Percentiles rank a stretch among this genome's conserved stretches.
Evolutionary conservation across 495 filamentous ascomycete genomes (phyloP).

Genomic region (Penicillium steckii): DNA sequence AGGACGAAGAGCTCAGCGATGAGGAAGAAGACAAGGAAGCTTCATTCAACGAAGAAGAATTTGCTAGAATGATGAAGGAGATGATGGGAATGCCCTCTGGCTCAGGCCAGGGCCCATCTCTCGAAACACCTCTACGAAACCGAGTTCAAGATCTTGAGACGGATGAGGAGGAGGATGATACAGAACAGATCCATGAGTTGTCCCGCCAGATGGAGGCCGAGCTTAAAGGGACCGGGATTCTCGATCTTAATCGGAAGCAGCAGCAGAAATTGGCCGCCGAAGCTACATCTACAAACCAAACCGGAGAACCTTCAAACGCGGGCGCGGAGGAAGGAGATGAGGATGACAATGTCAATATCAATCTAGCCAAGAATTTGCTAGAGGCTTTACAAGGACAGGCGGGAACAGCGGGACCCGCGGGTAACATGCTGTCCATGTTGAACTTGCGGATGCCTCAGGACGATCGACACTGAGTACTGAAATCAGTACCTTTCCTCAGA

Average conservation of each 20-base stretch:
- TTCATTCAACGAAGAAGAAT: conserved; percentile 82
- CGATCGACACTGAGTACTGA: conserved; percentile 43
- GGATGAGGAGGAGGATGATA: conserved; percentile 51
- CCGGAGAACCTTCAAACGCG: conserved; percentile 9
- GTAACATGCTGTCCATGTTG: conserved; percentile 84
- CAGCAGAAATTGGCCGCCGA: conserved; percentile 23
- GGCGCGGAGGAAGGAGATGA: conserved; percentile 23
- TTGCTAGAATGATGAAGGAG: conserved; percentile 84
- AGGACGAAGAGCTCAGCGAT: conserved; percentile 52
- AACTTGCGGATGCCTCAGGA: conserved; percentile 77
- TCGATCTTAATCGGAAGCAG: conserved; percentile 57
- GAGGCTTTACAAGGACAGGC: conserved; percentile 88
- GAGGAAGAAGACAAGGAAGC: conserved; percentile 73
- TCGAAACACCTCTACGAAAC: conserved; percentile 25
- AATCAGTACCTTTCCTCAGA: background rate
- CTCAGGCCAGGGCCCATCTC: conserved; percentile 24
- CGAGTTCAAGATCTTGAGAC: conserved; percentile 47
- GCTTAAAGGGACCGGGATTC: conserved; percentile 70
- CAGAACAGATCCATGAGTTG: conserved; percentile 66
- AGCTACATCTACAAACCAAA: conserved; percentile 27
- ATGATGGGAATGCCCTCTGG: conserved; percentile 81
- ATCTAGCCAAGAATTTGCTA: conserved; percentile 86
- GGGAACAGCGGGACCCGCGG: conserved; percentile 78
- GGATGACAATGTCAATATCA: conserved; percentile 76
- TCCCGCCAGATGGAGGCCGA: conserved; percentile 81